Percentiles rank a stretch among this genome's conserved stretches.
Conservation (phyloP, 768 basidiomycete genomes). For the Crassisporium funariophilum region DNA sequence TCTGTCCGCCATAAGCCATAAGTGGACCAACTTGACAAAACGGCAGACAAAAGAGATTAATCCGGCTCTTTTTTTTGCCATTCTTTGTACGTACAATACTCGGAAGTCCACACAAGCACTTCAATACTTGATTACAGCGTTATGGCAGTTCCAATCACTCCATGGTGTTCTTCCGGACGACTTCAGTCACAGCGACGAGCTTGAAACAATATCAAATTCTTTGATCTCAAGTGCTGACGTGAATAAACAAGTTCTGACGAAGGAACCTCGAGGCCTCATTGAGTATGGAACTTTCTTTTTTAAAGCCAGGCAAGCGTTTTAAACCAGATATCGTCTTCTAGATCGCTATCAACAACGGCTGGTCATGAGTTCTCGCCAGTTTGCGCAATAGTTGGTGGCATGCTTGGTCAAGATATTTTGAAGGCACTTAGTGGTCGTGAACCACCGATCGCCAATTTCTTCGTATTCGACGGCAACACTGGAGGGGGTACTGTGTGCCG, state of each 20-base stretch:
- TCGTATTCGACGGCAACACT: conserved; percentile 82
- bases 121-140: conserved; percentile 45
- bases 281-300: conserved; percentile 48
- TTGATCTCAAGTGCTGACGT: conserved; percentile 65
- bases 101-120: conserved; percentile 3
- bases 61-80: conserved; percentile 67
- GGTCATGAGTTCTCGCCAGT: conserved; percentile 88
- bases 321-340: conserved; percentile 31
- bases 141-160: conserved; percentile 79
- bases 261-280: conserved; percentile 59
- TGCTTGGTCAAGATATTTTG: conserved; percentile 93
- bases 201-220: conserved; percentile 64
- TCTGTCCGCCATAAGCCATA: conserved; percentile 60
- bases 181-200: conserved; percentile 48
- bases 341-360: conserved; percentile 70
- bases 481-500: conserved; percentile 73
- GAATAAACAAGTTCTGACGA: conserved; percentile 63
- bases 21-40: conserved; percentile 71
- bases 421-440: conserved; percentile 90
- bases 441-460: conserved; percentile 90
- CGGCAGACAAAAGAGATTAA: conserved; percentile 84
- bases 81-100: conserved; percentile 56
- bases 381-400: conserved; percentile 92
- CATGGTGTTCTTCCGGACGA: conserved; percentile 61
- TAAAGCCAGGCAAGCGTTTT: conserved; percentile 6